These are phyloP conservation scores for Grigorovia transvaalensis DNA, from an alignment of 805 yeast species.

Conservation along the genomic window DNA sequence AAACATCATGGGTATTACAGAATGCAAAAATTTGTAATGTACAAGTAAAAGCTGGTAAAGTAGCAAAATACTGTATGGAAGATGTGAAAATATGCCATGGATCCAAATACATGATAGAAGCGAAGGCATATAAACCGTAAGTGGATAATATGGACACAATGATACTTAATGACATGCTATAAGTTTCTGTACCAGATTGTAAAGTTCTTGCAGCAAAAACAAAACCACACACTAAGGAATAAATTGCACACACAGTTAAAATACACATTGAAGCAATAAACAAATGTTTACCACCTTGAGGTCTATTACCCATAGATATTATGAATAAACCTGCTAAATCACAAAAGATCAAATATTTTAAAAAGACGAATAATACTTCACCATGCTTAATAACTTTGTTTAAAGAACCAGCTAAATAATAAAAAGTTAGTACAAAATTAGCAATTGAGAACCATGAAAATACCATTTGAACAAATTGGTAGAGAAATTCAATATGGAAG, in stretches of 20 bases:
- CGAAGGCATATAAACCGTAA: slow-evolving; percentile 74
- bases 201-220: slow-evolving; percentile 60
- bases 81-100: slow-evolving; percentile 96
- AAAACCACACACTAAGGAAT: slow-evolving; percentile 74
- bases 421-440: slow-evolving; percentile 85
- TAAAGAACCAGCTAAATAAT: slow-evolving; percentile 84
- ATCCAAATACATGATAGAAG: slow-evolving; percentile 78
- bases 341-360: slow-evolving; percentile 77
- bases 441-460: slow-evolving; percentile 91
- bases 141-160: slow-evolving; percentile 82
- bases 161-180: slow-evolving; percentile 56
- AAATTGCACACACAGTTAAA: slow-evolving; percentile 68
- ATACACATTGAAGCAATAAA: slow-evolving; percentile 65
- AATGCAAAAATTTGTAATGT: slow-evolving; percentile 91
- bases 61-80: slow-evolving; percentile 73
- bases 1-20: slow-evolving; percentile 87
- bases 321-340: slow-evolving; percentile 81
- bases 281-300: slow-evolving; percentile 83
- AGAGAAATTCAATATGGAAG: slow-evolving; percentile 78
- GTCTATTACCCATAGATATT: slow-evolving; percentile 93
- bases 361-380: slow-evolving; percentile 67
- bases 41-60: slow-evolving; percentile 87
- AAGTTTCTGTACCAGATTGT: slow-evolving; percentile 28
- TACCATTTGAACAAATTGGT: slow-evolving; percentile 67
- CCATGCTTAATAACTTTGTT: slow-evolving; percentile 52